Evolutionary conservation across 1,139 yeast species (phyloP).

Genomic region (Hyphopichia wangnamkhiaoensis): DNA sequence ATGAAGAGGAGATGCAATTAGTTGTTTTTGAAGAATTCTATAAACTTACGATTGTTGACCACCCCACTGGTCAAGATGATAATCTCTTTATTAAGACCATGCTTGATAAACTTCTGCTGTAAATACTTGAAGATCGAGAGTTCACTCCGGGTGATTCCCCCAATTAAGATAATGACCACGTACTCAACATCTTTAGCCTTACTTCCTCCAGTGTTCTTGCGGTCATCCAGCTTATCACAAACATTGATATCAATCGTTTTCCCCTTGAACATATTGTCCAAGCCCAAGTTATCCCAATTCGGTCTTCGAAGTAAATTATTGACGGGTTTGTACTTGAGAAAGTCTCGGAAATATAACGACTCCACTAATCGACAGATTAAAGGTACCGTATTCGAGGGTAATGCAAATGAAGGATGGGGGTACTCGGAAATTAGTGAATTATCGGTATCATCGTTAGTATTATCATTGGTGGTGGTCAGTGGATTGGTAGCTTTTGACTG

Average conservation of each 20-base stretch:
- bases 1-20: neutral
- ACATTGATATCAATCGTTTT: conserved; percentile 36
- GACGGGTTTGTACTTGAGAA: conserved; percentile 43
- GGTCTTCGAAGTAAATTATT: conserved; percentile 41
- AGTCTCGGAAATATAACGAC: conserved; percentile 50
- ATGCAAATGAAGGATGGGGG: conserved; percentile 49
- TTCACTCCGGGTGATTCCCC: conserved; percentile 83
- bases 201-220: conserved; percentile 6
- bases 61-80: conserved; percentile 59
- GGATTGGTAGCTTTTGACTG: conserved; percentile 13
- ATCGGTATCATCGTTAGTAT: conserved; percentile 10
- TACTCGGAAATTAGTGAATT: conserved; percentile 25
- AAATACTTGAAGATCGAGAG: conserved; percentile 63
- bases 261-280: conserved; percentile 43
- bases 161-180: conserved; percentile 56
- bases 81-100: conserved; percentile 42
- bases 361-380: conserved; percentile 49
- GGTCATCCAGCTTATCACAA: conserved; percentile 28
- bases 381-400: conserved; percentile 57
- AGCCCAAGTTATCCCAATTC: conserved; percentile 45
- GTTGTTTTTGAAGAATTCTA: conserved; percentile 13
- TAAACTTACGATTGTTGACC: conserved; percentile 46
- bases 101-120: conserved; percentile 36
- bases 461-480: neutral
- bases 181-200: conserved; percentile 26